Percentiles rank a stretch among this genome's conserved stretches.
phyloP scores from a whole-genome alignment of 2,329 filamentous ascomycete genomes.

The Dryadomyces sulphureus region DNA sequence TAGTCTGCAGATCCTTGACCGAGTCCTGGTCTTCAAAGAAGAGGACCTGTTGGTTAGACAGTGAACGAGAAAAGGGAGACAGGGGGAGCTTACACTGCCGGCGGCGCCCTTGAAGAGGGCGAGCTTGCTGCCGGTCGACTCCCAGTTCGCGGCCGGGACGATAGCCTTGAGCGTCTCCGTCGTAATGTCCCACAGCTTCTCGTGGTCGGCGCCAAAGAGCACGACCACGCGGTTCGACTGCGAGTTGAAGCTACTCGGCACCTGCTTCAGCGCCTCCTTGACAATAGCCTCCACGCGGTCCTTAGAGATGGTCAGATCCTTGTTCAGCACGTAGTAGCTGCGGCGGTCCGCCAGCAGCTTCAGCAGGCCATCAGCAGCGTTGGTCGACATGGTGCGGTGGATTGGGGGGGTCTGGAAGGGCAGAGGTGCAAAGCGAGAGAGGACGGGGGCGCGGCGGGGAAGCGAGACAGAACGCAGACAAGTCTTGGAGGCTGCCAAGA shows the following conservation, averaged over 20 bases:
- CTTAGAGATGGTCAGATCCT: slow-evolving; percentile 43
- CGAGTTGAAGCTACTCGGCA: slow-evolving; percentile 77
- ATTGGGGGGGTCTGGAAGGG: background rate
- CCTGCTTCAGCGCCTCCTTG: slow-evolving; percentile 47
- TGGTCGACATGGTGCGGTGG: slow-evolving; percentile 16
- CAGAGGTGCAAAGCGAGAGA: background rate
- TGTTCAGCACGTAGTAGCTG: slow-evolving; percentile 52
- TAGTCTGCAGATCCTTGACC: slow-evolving; percentile 50
- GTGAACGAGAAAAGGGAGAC: background rate
- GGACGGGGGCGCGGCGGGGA: background rate
- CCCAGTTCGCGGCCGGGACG: slow-evolving; percentile 50
- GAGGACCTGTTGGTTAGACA: slow-evolving; percentile 39
- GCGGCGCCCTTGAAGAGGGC: slow-evolving; percentile 53
- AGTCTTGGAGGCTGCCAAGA: background rate
- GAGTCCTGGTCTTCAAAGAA: slow-evolving; percentile 71
- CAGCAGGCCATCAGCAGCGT: slow-evolving; percentile 40
- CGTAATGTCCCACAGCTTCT: slow-evolving; percentile 72
- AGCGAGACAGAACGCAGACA: background rate
- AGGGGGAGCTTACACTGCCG: slow-evolving; percentile 50
- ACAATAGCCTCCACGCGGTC: slow-evolving; percentile 50
- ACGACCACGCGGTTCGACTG: slow-evolving; percentile 69
- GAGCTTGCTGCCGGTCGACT: slow-evolving; percentile 30
- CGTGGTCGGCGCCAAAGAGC: slow-evolving; percentile 69
- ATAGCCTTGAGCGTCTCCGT: slow-evolving; percentile 50
- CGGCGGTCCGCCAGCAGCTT: slow-evolving; percentile 53